Evolutionary conservation across 2,329 filamentous ascomycete genomes (phyloP), one percentile per base, ranked within the genome.

Genomic region (Capronia americana): DNA sequence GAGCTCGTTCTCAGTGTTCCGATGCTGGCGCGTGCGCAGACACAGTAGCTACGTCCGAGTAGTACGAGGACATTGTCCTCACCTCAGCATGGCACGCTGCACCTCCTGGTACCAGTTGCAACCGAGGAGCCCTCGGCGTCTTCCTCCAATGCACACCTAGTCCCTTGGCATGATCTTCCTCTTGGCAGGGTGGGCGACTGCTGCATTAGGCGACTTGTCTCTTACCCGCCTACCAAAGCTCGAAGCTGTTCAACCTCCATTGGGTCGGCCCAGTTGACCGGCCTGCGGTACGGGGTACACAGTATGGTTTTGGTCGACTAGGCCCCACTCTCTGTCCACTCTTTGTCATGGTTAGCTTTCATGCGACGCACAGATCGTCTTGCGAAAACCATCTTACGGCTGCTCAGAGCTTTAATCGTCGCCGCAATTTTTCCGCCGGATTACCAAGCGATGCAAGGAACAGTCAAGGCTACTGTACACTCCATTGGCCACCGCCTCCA

Each of bases 361-460:
- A 44, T 44, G 38, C 38, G 38, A n/a, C 38, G 38, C 38, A 44
- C 38, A 44, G 38, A 44, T 44, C 17, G 14, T 44, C 17, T 44
- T 44, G 38, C 38, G 38, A 44, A 44, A n/a, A 3, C 17, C 38
- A n/a, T 44, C 6, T 44, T 7, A 44, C 38, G 38, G 38, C 38
- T 44, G 3, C 17, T n/a, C 17, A 2, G 17, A 44, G 38, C 17
- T 14, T 26, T 7, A 8, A 51, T 26, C 17, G 14, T 26, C 34
- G 57, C 46, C 57, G 46, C 57, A 23, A 32, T 53, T 61, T 53
- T 48, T n/a, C 57, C 46, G 57, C 57, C 32, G 2, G 57, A 48
- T 61, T 61, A 61, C 57, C 57, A 61, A 61, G 58, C 58, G 26
- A 41, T 61, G 46, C 58, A 51, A 59, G 58, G 48, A 53, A 53